These are phyloP conservation scores for Juncus effusus DNA, from an alignment of 176 grass and related monocot genomes.

Conservation along the genomic window DNA sequence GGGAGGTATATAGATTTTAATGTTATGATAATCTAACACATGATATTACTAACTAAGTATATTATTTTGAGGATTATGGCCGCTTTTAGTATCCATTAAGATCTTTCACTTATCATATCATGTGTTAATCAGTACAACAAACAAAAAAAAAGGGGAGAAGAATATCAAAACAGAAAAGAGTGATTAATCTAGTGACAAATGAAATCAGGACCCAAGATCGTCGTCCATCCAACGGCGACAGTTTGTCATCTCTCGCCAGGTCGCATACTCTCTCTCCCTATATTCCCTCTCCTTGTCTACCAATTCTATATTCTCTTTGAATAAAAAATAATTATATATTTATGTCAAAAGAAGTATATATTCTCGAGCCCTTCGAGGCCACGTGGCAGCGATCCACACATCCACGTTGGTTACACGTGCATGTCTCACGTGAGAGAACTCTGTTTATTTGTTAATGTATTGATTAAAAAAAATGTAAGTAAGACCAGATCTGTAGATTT, in stretches of 20 bases:
- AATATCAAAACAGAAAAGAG: not conserved
- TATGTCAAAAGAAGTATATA: too few species aligned
- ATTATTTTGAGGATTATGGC: too few species aligned
- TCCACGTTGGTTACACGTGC: conserved; percentile 34
- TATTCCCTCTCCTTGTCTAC: conserved; percentile 20
- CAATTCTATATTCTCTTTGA: not conserved
- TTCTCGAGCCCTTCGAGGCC: conserved; percentile 37
- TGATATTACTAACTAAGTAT: too few species aligned
- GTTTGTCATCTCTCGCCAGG: conserved; percentile 32
- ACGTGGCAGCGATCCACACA: conserved; percentile 24
- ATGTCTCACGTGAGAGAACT: conserved; percentile 18
- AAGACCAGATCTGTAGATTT: conserved; percentile 28
- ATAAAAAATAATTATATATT: too few species aligned
- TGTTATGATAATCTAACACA: too few species aligned
- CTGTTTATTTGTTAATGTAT: too few species aligned
- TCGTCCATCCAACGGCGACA: conserved; percentile 24
- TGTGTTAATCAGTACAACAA: too few species aligned
- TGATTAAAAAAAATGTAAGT: not conserved
- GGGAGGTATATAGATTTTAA: too few species aligned
- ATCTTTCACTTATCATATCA: too few species aligned
- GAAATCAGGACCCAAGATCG: conserved; percentile 11
- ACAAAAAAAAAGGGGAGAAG: conserved; percentile 1
- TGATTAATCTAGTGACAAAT: not conserved
- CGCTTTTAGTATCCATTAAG: too few species aligned
- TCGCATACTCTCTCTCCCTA: conserved; percentile 7